phyloP scores from a whole-genome alignment of 1,284 basidiomycete species.

The Takashimella tepidaria region DNA sequence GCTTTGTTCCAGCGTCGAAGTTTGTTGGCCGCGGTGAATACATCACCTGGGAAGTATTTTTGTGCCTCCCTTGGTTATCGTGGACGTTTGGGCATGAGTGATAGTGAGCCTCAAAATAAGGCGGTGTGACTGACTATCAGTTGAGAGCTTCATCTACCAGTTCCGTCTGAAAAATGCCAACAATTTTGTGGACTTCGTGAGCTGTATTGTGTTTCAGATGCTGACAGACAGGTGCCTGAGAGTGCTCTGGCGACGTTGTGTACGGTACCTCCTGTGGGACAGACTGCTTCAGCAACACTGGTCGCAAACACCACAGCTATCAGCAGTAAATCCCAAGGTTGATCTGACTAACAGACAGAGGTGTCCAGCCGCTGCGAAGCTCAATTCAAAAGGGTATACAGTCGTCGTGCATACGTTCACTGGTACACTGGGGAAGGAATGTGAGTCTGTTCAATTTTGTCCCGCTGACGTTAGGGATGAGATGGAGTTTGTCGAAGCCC shows the following conservation, averaged over 20 bases:
- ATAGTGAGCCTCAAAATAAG: constrained; percentile 20
- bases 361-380: constrained; percentile 74
- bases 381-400: constrained; percentile 65
- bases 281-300: constrained; percentile 69
- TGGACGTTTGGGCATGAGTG: constrained; percentile 41
- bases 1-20: constrained; percentile 38
- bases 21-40: constrained; percentile 38
- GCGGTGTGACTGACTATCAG: constrained; percentile 12
- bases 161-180: constrained; percentile 44
- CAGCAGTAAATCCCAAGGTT: constrained; percentile 49
- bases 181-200: constrained; percentile 40
- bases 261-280: constrained; percentile 75
- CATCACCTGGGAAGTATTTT: constrained; percentile 43
- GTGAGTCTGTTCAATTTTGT: constrained; percentile 41
- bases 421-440: constrained; percentile 88
- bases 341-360: constrained; percentile 50
- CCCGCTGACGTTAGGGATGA: constrained; percentile 51
- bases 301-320: constrained; percentile 81
- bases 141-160: constrained; percentile 40
- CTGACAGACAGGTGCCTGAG: constrained; percentile 35
- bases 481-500: constrained; percentile 80
- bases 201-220: background rate
- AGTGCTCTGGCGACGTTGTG: constrained; percentile 55
- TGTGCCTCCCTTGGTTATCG: constrained; percentile 43
- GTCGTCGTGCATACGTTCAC: constrained; percentile 77